Conservation (phyloP, 2,329 filamentous ascomycete species). For the Myriangium duriaei region DNA sequence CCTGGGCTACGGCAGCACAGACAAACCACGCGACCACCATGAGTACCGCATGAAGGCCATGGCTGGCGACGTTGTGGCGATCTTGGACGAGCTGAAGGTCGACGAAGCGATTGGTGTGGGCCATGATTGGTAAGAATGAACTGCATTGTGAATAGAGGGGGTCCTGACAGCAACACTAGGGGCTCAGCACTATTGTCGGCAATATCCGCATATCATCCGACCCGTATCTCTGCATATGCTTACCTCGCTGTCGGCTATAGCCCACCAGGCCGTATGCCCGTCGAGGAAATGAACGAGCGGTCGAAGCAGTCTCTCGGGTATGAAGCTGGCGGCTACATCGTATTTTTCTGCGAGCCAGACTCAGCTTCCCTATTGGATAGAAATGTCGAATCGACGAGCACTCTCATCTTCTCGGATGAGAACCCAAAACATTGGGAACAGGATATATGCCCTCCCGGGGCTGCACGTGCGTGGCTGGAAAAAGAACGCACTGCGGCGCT, state of each 20-base stretch:
- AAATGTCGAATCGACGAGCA: slow-evolving; percentile 24
- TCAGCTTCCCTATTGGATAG: slow-evolving; percentile 26
- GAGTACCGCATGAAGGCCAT: slow-evolving; percentile 28
- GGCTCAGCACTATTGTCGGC: slow-evolving; percentile 30
- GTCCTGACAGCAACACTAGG: not conserved
- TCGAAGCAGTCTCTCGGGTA: slow-evolving; percentile 27
- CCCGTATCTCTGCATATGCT: slow-evolving; percentile 30
- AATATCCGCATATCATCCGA: slow-evolving; percentile 30
- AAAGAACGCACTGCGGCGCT: slow-evolving; percentile 17
- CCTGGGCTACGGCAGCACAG: slow-evolving; percentile 27
- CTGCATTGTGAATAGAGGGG: not conserved
- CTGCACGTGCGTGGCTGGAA: slow-evolving; percentile 20
- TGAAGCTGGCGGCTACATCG: slow-evolving; percentile 32
- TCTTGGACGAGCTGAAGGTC: slow-evolving; percentile 28
- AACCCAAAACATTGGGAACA: slow-evolving; percentile 18
- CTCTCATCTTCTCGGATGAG: slow-evolving; percentile 19
- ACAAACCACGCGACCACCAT: slow-evolving; percentile 28
- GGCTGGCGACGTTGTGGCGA: slow-evolving; percentile 28
- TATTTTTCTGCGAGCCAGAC: slow-evolving; percentile 32
- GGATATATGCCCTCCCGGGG: slow-evolving; percentile 27
- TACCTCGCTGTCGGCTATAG: slow-evolving; percentile 33
- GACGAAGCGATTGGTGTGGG: slow-evolving; percentile 31
- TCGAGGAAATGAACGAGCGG: slow-evolving; percentile 23
- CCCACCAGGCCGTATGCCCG: slow-evolving; percentile 22
- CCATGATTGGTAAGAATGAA: slow-evolving; percentile 33